Evolutionary conservation across 2,329 filamentous ascomycete genomes (phyloP).

Genomic region (Talaromyces sp.): DNA sequence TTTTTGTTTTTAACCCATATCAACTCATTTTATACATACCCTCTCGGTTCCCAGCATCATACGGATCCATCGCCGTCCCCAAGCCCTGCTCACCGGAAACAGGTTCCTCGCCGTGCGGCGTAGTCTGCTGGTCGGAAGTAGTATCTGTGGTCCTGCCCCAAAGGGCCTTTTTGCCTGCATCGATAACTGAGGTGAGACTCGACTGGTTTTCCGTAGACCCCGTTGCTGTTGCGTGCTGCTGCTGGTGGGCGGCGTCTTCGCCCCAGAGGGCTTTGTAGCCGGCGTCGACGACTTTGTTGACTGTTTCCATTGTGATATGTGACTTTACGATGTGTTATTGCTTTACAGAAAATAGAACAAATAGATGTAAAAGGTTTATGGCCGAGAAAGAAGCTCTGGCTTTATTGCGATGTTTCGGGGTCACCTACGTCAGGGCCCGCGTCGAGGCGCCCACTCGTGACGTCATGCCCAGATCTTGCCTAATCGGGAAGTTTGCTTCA

Average conservation of each 20-base stretch:
- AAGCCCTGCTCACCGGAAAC: conserved; percentile 65
- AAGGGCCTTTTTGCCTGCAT: conserved; percentile 45
- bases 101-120: conserved; percentile 55
- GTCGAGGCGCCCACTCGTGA: conserved; percentile 2
- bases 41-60: conserved; percentile 71
- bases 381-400: not conserved
- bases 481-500: conserved; percentile 4
- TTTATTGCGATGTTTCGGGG: not conserved
- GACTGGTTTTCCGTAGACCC: not conserved
- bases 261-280: conserved; percentile 35
- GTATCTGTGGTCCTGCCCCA: conserved; percentile 34
- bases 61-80: conserved; percentile 65
- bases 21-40: conserved; percentile 33
- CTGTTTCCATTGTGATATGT: conserved; percentile 50
- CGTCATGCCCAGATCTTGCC: conserved; percentile 10
- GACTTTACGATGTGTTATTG: not conserved
- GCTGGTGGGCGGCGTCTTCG: not conserved
- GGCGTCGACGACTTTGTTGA: conserved; percentile 49
- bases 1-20: not conserved
- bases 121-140: conserved; percentile 16
- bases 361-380: not conserved
- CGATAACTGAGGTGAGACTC: conserved; percentile 39
- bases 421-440: conserved; percentile 7
- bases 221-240: not conserved
- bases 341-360: not conserved